Evolutionary conservation across 306 rosid genomes (phyloP).

Genomic region (Trichosanthes cucumerina): DNA sequence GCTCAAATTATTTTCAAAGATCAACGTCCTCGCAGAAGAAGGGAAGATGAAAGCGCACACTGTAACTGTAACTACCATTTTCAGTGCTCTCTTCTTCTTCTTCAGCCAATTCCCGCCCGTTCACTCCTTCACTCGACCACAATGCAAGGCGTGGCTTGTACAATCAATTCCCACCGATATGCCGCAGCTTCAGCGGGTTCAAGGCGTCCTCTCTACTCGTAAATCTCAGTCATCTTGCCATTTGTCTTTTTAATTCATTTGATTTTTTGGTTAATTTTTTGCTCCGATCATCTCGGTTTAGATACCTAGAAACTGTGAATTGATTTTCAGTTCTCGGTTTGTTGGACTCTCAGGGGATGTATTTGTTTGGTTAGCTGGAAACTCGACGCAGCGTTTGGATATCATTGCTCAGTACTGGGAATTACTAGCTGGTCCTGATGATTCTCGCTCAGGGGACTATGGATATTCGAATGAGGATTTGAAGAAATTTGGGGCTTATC

Average conservation of each 20-base stretch:
- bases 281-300: neutral
- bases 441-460: conserved; percentile 72
- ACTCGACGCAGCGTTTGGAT: conserved; percentile 57
- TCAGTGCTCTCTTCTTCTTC: conserved; percentile 14
- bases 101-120: conserved; percentile 20
- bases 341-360: conserved; percentile 49
- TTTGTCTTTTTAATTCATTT: neutral
- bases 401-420: conserved; percentile 87
- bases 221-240: neutral
- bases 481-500: conserved; percentile 51
- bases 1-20: neutral
- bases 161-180: conserved; percentile 85
- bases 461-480: conserved; percentile 58
- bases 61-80: neutral
- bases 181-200: conserved; percentile 55
- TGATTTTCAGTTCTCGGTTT: neutral
- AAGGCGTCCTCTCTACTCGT: conserved; percentile 73
- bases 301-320: neutral
- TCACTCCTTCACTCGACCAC: conserved; percentile 11
- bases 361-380: conserved; percentile 68
- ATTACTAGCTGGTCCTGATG: conserved; percentile 39
- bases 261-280: neutral
- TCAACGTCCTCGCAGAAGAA: neutral
- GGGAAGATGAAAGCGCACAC: conserved; percentile 9
- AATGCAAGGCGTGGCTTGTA: conserved; percentile 82